These are phyloP conservation scores for Eutypella sp. DNA, from an alignment of 2,329 filamentous ascomycete genomes.

Conservation along the genomic window DNA sequence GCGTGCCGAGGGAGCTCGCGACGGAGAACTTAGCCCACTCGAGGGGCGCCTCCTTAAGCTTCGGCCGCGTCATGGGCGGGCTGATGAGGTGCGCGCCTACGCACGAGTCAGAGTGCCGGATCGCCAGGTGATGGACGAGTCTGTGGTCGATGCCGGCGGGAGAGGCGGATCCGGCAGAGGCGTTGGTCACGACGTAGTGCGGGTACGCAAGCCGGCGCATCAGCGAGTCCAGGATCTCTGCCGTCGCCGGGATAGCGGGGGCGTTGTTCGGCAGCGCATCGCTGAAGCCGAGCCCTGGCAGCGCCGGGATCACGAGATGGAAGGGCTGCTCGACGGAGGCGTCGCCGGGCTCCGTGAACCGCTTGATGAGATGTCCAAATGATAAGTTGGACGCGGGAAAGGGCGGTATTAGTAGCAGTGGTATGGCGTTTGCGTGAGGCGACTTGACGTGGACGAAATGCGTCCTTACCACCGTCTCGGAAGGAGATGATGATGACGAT, in stretches of 20 bases:
- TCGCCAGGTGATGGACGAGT: constrained; percentile 43
- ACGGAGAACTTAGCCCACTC: constrained; percentile 53
- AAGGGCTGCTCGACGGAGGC: constrained; percentile 46
- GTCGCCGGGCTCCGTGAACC: constrained; percentile 49
- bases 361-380: constrained; percentile 49
- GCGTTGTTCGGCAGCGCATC: constrained; percentile 50
- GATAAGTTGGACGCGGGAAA: constrained; percentile 63
- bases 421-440: constrained; percentile 47
- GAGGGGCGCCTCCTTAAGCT: constrained; percentile 34
- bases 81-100: constrained; percentile 57
- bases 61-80: constrained; percentile 49
- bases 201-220: constrained; percentile 58
- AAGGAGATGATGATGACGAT: constrained; percentile 11
- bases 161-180: constrained; percentile 41
- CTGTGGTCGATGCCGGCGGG: constrained; percentile 49
- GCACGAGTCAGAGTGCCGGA: constrained; percentile 44
- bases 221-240: constrained; percentile 49
- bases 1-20: constrained; percentile 42
- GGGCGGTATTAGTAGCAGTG: constrained; percentile 59
- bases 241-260: constrained; percentile 47
- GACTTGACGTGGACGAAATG: constrained; percentile 63
- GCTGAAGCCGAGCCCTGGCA: constrained; percentile 64
- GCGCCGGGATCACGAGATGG: constrained; percentile 60
- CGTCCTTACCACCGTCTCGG: constrained; percentile 44
- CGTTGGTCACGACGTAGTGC: constrained; percentile 52